phyloP scores from a whole-genome alignment of 495 filamentous ascomycete genomes.

The Hypoxylon fuscum region DNA sequence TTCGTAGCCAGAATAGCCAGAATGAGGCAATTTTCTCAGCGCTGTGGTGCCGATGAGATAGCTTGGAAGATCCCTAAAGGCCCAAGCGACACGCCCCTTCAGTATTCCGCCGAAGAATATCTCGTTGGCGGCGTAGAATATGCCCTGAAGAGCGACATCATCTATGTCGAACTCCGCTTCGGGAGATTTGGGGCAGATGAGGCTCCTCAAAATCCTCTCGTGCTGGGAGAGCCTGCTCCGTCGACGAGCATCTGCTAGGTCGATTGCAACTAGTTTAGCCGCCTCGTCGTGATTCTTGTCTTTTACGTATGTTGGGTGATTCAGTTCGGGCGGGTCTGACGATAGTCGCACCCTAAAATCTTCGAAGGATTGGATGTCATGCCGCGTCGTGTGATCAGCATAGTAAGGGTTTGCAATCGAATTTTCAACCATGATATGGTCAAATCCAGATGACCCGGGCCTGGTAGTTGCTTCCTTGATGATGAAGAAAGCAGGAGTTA shows the following conservation, averaged over 20 bases:
- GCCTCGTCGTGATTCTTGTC: constrained; percentile 48
- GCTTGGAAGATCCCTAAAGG: constrained; percentile 54
- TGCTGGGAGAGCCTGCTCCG: constrained; percentile 57
- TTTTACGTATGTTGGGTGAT: constrained; percentile 12
- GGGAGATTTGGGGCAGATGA: constrained; percentile 55
- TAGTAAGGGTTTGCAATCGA: constrained; percentile 14
- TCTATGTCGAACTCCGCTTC: constrained; percentile 55
- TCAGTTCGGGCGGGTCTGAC: constrained; percentile 24
- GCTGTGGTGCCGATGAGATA: constrained; percentile 64
- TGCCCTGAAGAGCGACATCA: constrained; percentile 57
- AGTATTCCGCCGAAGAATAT: constrained; percentile 64
- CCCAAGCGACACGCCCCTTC: constrained; percentile 60
- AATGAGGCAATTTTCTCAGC: constrained; percentile 50
- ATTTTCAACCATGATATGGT: constrained; percentile 20
- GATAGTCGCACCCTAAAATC: constrained; percentile 25
- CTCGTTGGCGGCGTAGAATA: constrained; percentile 62
- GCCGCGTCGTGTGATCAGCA: constrained; percentile 4
- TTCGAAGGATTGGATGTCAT: constrained; percentile 18
- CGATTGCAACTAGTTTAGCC: constrained; percentile 50
- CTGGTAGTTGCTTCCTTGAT: constrained; percentile 37
- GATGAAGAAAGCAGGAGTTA: constrained; percentile 42
- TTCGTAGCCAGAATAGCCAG: constrained; percentile 60
- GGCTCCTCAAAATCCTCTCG: constrained; percentile 58
- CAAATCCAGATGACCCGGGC: constrained; percentile 6
- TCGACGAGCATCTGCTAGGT: constrained; percentile 52